phyloP scores from a whole-genome alignment of 306 rosid species.

The Fragaria nilgerrensis region DNA sequence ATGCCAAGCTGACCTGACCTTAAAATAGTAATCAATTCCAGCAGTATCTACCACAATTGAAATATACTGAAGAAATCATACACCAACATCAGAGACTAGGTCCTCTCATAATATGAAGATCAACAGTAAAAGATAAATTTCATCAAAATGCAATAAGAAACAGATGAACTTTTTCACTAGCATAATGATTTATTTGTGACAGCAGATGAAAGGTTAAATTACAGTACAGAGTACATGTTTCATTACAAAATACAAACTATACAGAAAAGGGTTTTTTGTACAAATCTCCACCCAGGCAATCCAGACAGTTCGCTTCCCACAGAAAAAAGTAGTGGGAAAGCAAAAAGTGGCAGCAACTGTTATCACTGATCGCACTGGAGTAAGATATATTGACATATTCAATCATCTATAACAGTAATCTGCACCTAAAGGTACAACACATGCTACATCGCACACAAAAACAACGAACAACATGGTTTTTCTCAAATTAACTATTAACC shows the following conservation, averaged over 20 bases:
- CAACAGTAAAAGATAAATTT: not conserved
- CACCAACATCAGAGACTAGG: not conserved
- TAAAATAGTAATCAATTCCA: not conserved
- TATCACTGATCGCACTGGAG: not conserved
- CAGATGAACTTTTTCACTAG: not conserved
- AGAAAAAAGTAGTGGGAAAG: conserved; percentile 17
- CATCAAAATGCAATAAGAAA: not conserved
- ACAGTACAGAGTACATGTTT: conserved; percentile 7
- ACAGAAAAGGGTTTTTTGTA: not conserved
- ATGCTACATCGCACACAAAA: conserved; percentile 25
- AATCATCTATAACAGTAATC: conserved; percentile 16
- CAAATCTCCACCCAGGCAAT: conserved; percentile 5
- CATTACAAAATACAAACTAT: conserved; percentile 11
- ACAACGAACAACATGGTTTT: not conserved
- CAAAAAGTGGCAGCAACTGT: not conserved
- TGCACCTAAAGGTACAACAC: conserved; percentile 13
- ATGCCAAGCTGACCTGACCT: not conserved
- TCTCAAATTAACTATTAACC: conserved; percentile 14
- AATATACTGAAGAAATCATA: not conserved
- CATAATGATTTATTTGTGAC: not conserved
- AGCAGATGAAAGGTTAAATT: not conserved
- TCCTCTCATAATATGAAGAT: not conserved
- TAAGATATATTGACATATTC: conserved; percentile 9
- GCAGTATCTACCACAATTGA: not conserved
- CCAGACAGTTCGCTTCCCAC: not conserved